Conservation (phyloP, 106 monocot genomes). For the Posidonia australis region DNA sequence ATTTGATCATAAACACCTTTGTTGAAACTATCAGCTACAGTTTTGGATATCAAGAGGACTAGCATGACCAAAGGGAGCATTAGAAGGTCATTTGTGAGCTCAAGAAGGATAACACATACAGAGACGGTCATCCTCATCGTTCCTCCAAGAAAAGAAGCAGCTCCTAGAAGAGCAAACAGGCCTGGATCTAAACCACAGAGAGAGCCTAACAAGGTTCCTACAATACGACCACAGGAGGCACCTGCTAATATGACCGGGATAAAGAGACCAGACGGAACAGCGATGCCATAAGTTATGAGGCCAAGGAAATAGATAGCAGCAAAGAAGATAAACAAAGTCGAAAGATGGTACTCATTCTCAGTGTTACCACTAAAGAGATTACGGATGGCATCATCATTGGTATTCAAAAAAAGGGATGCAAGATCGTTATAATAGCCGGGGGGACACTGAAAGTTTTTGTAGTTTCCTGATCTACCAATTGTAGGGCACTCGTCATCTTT, state of each 20-base stretch:
- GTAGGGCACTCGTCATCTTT: slow-evolving; percentile 40
- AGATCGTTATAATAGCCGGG: slow-evolving; percentile 53
- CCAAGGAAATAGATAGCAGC: slow-evolving; percentile 36
- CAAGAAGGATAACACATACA: slow-evolving; percentile 55
- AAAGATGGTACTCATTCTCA: slow-evolving; percentile 24
- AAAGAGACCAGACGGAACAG: slow-evolving; percentile 58
- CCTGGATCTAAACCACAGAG: slow-evolving; percentile 28
- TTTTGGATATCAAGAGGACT: slow-evolving; percentile 54
- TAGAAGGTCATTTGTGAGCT: slow-evolving; percentile 51
- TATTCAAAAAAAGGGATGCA: slow-evolving; percentile 49
- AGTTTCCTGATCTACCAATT: slow-evolving; percentile 45
- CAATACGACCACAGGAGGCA: slow-evolving; percentile 45
- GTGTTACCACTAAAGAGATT: slow-evolving; percentile 46
- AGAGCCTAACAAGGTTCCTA: slow-evolving; percentile 24
- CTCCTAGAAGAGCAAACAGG: slow-evolving; percentile 45
- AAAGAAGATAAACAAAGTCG: slow-evolving; percentile 41
- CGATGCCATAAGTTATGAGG: slow-evolving; percentile 46
- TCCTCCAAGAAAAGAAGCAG: slow-evolving; percentile 57
- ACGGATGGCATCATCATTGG: slow-evolving; percentile 58
- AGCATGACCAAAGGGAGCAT: slow-evolving; percentile 66
- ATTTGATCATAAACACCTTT: slow-evolving; percentile 59
- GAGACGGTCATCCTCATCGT: slow-evolving; percentile 78
- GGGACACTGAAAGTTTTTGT: slow-evolving; percentile 56
- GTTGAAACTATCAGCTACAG: slow-evolving; percentile 57
- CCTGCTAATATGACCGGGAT: slow-evolving; percentile 59